phyloP scores from a whole-genome alignment of 1,284 basidiomycete genomes.

The Apiotrichum siamense region DNA sequence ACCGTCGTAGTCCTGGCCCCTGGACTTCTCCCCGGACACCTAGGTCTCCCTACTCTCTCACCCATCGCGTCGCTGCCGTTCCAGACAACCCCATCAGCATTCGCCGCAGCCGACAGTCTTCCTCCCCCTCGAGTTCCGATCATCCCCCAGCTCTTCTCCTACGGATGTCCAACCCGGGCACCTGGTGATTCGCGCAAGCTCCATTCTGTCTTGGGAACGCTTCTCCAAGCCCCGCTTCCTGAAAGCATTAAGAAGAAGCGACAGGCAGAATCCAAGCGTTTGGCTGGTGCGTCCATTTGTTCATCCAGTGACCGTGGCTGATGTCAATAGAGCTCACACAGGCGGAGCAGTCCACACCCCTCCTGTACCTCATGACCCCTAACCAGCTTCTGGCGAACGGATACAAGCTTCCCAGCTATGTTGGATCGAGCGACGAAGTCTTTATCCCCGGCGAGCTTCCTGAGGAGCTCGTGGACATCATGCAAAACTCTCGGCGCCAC shows the following conservation, averaged over 20 bases:
- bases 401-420: constrained; percentile 74
- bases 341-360: constrained; percentile 46
- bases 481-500: constrained; percentile 3
- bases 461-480: constrained; percentile 2
- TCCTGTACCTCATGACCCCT: constrained; percentile 64
- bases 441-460: constrained; percentile 29
- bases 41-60: constrained; percentile 58
- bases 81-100: constrained; percentile 54
- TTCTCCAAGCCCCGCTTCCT: constrained; percentile 73
- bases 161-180: constrained; percentile 81
- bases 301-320: not conserved
- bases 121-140: constrained; percentile 56
- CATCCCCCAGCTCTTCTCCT: constrained; percentile 74
- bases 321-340: constrained; percentile 5
- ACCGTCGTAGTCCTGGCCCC: constrained; percentile 73
- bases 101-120: constrained; percentile 26
- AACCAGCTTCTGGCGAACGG: constrained; percentile 87
- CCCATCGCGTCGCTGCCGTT: constrained; percentile 54
- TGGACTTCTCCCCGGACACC: constrained; percentile 64
- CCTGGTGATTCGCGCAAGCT: constrained; percentile 77
- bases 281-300: constrained; percentile 22
- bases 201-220: constrained; percentile 73
- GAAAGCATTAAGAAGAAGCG: constrained; percentile 62
- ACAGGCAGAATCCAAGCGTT: constrained; percentile 49
- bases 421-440: constrained; percentile 47